Base-by-base conservation (phyloP, 2,329 filamentous ascomycete genomes). In the Penicillium decumbens region DNA sequence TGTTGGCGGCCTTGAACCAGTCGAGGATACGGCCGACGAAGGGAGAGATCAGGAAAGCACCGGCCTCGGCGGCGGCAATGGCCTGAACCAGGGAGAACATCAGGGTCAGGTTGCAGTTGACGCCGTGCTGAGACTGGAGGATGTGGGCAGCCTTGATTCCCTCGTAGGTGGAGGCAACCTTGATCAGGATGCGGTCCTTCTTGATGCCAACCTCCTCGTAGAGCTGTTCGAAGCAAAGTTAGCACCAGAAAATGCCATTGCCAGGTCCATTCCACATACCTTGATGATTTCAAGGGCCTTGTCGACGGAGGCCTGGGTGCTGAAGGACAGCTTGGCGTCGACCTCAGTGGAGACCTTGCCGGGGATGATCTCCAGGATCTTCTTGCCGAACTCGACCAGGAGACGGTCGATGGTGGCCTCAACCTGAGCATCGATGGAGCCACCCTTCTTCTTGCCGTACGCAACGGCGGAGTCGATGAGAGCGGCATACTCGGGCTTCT, bases 311-410 rank as follows among this genome's bases (percentile, higher is more conserved):
- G 82, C 85, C 80, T 97, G 78, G 70, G 87, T 95, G 77, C 95
- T 88, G 77, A 98, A 98, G 55, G 92, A 97, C 78, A 95, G 90
- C 64, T 84, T 82, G 67, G 93, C 93, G 69, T 98, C 93, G 62
- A 98, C 93, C 80, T 98, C 93, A 51, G 93, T 98, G 50, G 93
- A 98, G 69, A 98, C 93, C 81, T 95, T 95, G 77, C 93, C 93
- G 68, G 93, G 93, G 57, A 98, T 88, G 72, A 98, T 93, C 73
- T 92, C 82, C 59, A 98, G 84, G 65, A 98, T 98, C 81, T 97
- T 88, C 77, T 86, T 91, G 77, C 93, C 93, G 76, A 98, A 98
- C 80, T 96, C 88, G 62, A 98, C 93, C 51, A 98, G 84, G 58
- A 98, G 88, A 72, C 85, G 82, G 82, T 98, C 93, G 55, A 98